Evolutionary conservation across 2,329 filamentous ascomycete genomes (phyloP).

Genomic region (Ilyonectria robusta): DNA sequence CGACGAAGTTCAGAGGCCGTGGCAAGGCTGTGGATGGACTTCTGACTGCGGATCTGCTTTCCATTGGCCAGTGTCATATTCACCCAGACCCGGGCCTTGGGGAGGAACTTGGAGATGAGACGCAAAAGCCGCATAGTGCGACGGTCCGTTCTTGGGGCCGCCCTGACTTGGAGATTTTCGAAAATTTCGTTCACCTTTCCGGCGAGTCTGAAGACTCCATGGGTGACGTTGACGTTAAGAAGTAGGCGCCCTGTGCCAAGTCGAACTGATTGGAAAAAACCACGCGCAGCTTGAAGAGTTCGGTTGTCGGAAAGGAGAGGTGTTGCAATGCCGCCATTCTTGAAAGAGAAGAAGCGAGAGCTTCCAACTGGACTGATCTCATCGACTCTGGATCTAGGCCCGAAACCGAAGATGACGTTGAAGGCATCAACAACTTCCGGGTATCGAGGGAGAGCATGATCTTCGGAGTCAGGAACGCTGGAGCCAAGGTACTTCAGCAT

Average conservation of each 20-base stretch:
- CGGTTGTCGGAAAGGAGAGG: slow-evolving; percentile 49
- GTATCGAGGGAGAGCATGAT: slow-evolving; percentile 63
- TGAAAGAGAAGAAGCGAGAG: slow-evolving; percentile 64
- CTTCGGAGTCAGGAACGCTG: slow-evolving; percentile 56
- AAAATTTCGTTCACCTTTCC: slow-evolving; percentile 56
- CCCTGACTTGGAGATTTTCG: slow-evolving; percentile 36
- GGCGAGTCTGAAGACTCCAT: slow-evolving; percentile 64
- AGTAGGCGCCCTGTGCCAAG: slow-evolving; percentile 68
- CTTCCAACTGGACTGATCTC: slow-evolving; percentile 59
- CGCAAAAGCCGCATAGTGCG: slow-evolving; percentile 39
- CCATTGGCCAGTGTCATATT: slow-evolving; percentile 51
- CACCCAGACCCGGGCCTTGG: slow-evolving; percentile 56
- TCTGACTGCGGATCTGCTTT: slow-evolving; percentile 49
- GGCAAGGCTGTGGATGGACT: slow-evolving; percentile 50
- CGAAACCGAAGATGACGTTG: slow-evolving; percentile 65
- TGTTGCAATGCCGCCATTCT: slow-evolving; percentile 44
- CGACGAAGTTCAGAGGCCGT: slow-evolving; percentile 39
- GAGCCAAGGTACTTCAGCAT: slow-evolving; percentile 62
- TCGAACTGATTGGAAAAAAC: slow-evolving; percentile 70
- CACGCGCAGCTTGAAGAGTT: slow-evolving; percentile 61
- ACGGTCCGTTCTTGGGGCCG: slow-evolving; percentile 25
- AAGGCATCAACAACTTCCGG: slow-evolving; percentile 65
- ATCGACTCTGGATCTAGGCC: slow-evolving; percentile 54
- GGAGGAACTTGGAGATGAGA: slow-evolving; percentile 54
- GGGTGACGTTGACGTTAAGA: slow-evolving; percentile 69